Base-by-base conservation (phyloP, 2,329 filamentous ascomycete species). In the Drechslera avenae region DNA sequence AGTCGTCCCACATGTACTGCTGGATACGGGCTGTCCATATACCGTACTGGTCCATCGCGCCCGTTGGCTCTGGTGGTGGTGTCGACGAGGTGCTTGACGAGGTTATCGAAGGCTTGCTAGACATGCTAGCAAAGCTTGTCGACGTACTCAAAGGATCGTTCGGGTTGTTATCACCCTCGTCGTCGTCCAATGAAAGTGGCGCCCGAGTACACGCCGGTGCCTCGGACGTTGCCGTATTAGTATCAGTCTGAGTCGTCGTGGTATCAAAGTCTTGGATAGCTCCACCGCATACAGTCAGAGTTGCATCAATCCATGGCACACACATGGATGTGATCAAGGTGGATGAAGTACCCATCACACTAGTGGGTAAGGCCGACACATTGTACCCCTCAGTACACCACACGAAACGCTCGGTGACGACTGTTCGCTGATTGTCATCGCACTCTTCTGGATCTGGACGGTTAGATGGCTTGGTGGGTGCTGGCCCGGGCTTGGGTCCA, bases 121-220 rank as follows among this genome's bases (percentile, higher is more conserved):
- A 23, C 21, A 23, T 23, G 21, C 21, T 23, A 23, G 7, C 5
- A 8, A 28, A 12, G 9, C 26, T 28, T 2, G 26, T 28, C 9
- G 9, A 2, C 9, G 26, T 28, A 10, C 26, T 28, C 26, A 12
- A 12, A 8, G 26, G 10, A 28, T 55, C 45, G 3, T 54, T 48
- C 2, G 51, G 52, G 21, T 56, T 57, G 34, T 69, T 66, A 23
- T 64, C 54, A 2, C 66, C 66, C 34, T 69, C 58, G 23, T 69
- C 65, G n/a, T 69, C 66, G 33, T 71, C 64, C 1, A 69, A 49
- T n/a, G 46, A 55, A 4, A 69, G 54, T 5, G 64, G 56, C 7
- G 54, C 62, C 3, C 48, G 44, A 5, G 60, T 64, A 28, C 67
- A 71, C 10, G 54, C 54, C 14, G 55, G 57, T 10, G 30, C 51